Base-by-base conservation (phyloP, 2,329 filamentous ascomycete genomes). In the Trichophaea hybrida region DNA sequence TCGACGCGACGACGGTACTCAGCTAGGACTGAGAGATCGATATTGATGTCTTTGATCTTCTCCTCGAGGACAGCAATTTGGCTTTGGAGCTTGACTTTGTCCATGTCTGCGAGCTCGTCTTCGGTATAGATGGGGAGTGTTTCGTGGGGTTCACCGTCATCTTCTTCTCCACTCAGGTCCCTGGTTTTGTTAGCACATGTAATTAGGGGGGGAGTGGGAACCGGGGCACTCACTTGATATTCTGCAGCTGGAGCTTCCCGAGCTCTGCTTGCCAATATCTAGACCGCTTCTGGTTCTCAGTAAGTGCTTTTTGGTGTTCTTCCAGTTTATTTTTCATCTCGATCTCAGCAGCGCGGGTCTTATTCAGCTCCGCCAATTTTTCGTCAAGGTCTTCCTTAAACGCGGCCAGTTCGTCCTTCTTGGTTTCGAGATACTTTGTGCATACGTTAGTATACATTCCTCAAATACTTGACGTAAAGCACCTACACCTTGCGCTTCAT, bases 241-340 rank as follows among this genome's bases (percentile, higher is more conserved):
- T 89, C 67, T 96, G 89, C 40, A 97, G 75, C 2, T 78, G 74
- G 32, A 98, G 80, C 75, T 95, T 97, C 56, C 79, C 78, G 6
- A 94, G 76, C 75, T 97, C 96, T 61, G 95, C 88, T 58, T 89
- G 77, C 89, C 90, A 97, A 74, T 95, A 88, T 40, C 78, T 79
- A 44, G 86, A 78, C 61, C 86, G 83, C 73, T 87, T 90, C 71
- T 94, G 83, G 72, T 94, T 95, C 69, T 97, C 91, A 0, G 75
- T 73, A 12, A 97, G 78, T 7, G 84, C 81, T 74, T 98, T 98
- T 66, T 95, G 86, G 71, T 91, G 93, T 70, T 97, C 91, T 70
- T 97, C 93, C 1, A 98, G 83, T 74, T 94, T 94, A 74, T 97
- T 97, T 64, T 87, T 86, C 89, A 97, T 96, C 73, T 98, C 93